Evolutionary conservation across 306 rosid genomes (phyloP).

Genomic region (Argentina anserina): DNA sequence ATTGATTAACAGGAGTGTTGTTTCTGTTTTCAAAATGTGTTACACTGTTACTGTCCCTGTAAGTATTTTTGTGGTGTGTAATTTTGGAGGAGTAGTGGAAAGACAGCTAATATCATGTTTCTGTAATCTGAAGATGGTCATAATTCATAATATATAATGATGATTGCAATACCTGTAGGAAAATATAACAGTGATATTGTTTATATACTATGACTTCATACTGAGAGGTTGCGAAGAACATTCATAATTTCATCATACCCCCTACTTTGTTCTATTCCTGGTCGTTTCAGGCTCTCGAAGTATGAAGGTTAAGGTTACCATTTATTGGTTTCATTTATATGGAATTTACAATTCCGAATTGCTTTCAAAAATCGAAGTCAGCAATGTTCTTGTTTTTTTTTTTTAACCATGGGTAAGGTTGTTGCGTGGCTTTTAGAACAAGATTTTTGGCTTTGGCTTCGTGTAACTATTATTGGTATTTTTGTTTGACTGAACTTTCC

Average conservation of each 20-base stretch:
- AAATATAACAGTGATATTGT: neutral
- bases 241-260: neutral
- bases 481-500: constrained; percentile 1
- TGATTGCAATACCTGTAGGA: neutral
- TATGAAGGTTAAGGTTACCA: neutral
- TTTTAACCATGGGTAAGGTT: neutral
- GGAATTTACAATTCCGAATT: neutral
- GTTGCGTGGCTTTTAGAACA: neutral
- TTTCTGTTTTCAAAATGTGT: neutral
- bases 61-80: neutral
- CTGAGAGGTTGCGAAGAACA: too few relatives aligned
- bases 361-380: neutral
- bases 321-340: neutral
- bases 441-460: neutral
- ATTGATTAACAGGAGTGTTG: neutral
- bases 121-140: neutral
- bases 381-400: neutral
- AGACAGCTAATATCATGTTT: neutral
- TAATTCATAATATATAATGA: neutral
- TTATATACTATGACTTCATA: neutral
- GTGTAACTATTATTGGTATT: neutral
- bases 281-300: neutral
- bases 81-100: neutral
- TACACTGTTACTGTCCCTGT: neutral
- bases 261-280: neutral